Evolutionary conservation across 2,329 filamentous ascomycete genomes (phyloP).

Genomic region (Colletotrichum sp.): DNA sequence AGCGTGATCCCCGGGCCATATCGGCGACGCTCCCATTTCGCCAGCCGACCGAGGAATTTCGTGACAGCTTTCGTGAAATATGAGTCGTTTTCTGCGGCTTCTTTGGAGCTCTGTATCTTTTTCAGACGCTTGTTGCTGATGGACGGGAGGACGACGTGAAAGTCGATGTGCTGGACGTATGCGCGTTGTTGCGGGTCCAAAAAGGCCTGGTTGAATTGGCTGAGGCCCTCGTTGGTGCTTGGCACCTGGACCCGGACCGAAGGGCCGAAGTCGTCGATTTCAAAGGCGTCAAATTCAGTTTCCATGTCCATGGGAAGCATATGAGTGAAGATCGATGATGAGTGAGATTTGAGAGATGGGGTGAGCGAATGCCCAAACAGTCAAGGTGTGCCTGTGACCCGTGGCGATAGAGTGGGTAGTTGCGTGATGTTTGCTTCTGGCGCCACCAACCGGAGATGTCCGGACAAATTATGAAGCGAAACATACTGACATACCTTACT

Average conservation of each 20-base stretch:
- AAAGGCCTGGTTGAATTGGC: constrained; percentile 3
- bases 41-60: neutral
- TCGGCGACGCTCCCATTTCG: neutral
- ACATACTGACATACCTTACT: too few species aligned
- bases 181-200: neutral
- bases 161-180: neutral
- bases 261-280: neutral
- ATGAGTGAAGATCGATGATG: neutral
- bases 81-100: neutral
- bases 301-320: neutral
- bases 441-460: neutral
- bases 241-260: neutral
- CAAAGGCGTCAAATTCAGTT: neutral
- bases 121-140: neutral
- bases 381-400: neutral
- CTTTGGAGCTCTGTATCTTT: neutral
- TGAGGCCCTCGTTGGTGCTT: neutral
- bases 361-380: neutral
- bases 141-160: neutral
- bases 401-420: neutral
- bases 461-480: neutral
- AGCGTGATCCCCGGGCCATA: neutral
- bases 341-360: neutral
- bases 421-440: neutral
- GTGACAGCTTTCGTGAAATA: neutral